phyloP scores from a whole-genome alignment of 805 yeast species.

The Sugiyamaella boreocaroliniensis region DNA sequence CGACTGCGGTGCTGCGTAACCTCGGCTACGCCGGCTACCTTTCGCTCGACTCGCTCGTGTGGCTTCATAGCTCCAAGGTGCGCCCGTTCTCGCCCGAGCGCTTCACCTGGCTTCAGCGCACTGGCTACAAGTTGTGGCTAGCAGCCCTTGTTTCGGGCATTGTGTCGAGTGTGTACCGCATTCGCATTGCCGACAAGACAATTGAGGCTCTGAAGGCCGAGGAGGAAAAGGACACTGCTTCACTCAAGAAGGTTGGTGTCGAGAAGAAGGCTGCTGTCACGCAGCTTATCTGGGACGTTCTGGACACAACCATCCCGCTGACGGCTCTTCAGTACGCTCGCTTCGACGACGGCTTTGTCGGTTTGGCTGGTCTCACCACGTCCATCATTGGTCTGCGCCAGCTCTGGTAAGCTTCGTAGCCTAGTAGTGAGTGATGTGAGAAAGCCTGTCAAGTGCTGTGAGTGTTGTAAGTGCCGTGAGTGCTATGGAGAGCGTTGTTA shows the following conservation, averaged over 20 bases:
- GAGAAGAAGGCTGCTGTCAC: slow-evolving; percentile 48
- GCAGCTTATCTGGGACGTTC: slow-evolving; percentile 67
- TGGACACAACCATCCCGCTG: slow-evolving; percentile 70
- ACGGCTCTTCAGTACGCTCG: slow-evolving; percentile 55
- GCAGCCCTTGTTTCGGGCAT: slow-evolving; percentile 60
- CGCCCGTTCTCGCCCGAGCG: slow-evolving; percentile 30
- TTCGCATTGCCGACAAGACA: slow-evolving; percentile 30
- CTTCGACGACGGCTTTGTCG: slow-evolving; percentile 72
- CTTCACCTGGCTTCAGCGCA: slow-evolving; percentile 33
- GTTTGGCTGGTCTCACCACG: slow-evolving; percentile 77
- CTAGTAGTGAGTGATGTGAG: too few species aligned
- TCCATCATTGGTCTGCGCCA: slow-evolving; percentile 71
- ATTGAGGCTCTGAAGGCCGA: slow-evolving; percentile 33
- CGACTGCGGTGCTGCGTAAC: slow-evolving; percentile 33
- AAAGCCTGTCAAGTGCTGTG: too few species aligned
- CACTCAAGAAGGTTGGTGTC: slow-evolving; percentile 34
- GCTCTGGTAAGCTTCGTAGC: slow-evolving; percentile 42
- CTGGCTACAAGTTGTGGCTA: slow-evolving; percentile 72
- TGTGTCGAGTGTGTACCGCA: slow-evolving; percentile 49
- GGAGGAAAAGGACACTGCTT: slow-evolving; percentile 34
- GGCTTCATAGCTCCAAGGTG: slow-evolving; percentile 27
- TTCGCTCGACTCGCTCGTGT: slow-evolving; percentile 30
- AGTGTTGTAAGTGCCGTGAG: too few species aligned
- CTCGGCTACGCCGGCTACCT: slow-evolving; percentile 32
- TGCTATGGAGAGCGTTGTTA: too few species aligned